Base-by-base conservation (phyloP, 2,329 filamentous ascomycete genomes). In the Botrytis galanthina region DNA sequence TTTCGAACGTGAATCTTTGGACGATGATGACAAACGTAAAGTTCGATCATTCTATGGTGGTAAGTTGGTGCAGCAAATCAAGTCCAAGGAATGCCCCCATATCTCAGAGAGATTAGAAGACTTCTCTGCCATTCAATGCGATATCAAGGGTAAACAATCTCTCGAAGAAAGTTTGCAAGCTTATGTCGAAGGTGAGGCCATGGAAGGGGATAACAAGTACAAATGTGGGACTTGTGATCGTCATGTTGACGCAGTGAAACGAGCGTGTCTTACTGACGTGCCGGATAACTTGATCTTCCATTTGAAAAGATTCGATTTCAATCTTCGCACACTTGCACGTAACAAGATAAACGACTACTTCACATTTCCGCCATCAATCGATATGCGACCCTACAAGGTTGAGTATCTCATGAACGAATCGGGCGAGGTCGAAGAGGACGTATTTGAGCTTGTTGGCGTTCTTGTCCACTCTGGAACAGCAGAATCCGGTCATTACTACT, bases 131-230 rank as follows among this genome's bases (percentile, higher is more conserved):
- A 94, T 99, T 72, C 95, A 97, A 78, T 97, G 96, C 80, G 95
- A 98, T 78, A 97, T 99, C 79, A 97, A 97, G 81, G 95, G 95
- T 70, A 98, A 98, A 83, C 87, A 86, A 35, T 92, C 86, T 46
- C 87, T 99, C 2, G 87, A 93, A 78, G 94, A 98, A 77, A 98
- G 96, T 80, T 85, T 99, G 22, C 90, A 94, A 78, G 94, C 95
- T n/a, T 98, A 97, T 81, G 94, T 98, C 20, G 93, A 97, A 80
- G 96, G 96, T 6, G 96, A 99, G 82, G 90, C 96, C 51, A 95
- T 99, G 92, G 94, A 97, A 85, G 96, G 97, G 91, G 94, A 97
- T 79, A 98, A 99, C 85, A 98, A 97, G 83, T 99, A 98, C 85
- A 97, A 97, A 77, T 99, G 96, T 83, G 95, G 94, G 44, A 92